Percentiles rank a stretch among this genome's conserved stretches.
Conservation (phyloP, 2,329 filamentous ascomycete species). For the Trichoderma lentiforme region DNA sequence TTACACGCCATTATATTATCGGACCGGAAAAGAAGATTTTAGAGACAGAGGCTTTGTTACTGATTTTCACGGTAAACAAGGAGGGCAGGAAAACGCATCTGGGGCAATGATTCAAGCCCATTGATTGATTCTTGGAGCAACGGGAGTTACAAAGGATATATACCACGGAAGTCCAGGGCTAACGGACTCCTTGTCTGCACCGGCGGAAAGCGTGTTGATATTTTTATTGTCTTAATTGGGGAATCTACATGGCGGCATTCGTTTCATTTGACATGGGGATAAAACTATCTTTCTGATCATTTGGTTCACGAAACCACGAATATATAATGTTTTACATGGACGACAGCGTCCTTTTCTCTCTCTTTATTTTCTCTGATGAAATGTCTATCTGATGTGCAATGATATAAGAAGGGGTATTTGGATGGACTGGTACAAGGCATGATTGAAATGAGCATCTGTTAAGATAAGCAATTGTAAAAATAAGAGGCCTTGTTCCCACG, state of each 20-base stretch:
- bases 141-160: constrained; percentile 10
- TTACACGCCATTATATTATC: background rate
- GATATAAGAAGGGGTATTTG: background rate
- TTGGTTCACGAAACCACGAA: background rate
- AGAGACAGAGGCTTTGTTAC: background rate
- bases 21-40: background rate
- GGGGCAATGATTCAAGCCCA: background rate
- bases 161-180: constrained; percentile 4
- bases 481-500: background rate
- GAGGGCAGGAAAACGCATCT: background rate
- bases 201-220: background rate
- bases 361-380: background rate
- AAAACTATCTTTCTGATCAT: background rate
- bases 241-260: background rate
- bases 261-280: background rate
- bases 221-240: background rate
- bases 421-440: background rate
- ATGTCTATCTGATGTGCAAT: background rate
- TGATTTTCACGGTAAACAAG: background rate
- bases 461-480: background rate
- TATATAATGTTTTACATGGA: background rate
- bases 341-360: background rate
- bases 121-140: constrained; percentile 9
- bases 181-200: background rate
- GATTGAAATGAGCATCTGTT: background rate